Percentiles rank a stretch among this genome's conserved stretches.
Evolutionary conservation across 129 eudicot genomes (phyloP).

Genomic region (Centella asiatica): DNA sequence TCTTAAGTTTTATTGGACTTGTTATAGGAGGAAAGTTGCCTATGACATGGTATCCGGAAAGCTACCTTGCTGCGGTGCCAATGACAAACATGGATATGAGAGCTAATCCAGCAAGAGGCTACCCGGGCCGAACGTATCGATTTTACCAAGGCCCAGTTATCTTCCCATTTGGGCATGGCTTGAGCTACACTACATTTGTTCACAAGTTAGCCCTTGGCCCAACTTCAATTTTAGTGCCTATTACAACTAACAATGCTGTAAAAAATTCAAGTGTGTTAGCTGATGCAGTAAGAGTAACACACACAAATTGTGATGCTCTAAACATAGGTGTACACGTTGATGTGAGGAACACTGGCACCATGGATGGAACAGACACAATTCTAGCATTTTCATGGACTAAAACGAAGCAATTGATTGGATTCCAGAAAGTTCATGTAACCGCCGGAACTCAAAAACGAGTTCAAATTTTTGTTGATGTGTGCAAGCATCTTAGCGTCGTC

Average conservation of each 20-base stretch:
- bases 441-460: slow-evolving; percentile 56
- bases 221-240: slow-evolving; percentile 31
- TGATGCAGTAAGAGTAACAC: slow-evolving; percentile 50
- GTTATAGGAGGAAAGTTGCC: slow-evolving; percentile 73
- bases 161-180: slow-evolving; percentile 75
- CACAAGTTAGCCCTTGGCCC: slow-evolving; percentile 58
- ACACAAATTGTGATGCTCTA: slow-evolving; percentile 53
- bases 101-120: slow-evolving; percentile 70
- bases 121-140: slow-evolving; percentile 91
- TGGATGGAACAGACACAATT: slow-evolving; percentile 77
- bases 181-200: slow-evolving; percentile 64
- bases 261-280: slow-evolving; percentile 32
- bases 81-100: slow-evolving; percentile 86
- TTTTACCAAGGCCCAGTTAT: slow-evolving; percentile 86
- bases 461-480: slow-evolving; percentile 44
- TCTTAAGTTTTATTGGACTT: no score
- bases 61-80: slow-evolving; percentile 56
- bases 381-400: slow-evolving; percentile 57
- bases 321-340: slow-evolving; percentile 44
- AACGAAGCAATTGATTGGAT: slow-evolving; percentile 61
- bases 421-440: slow-evolving; percentile 66
- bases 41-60: slow-evolving; percentile 95
- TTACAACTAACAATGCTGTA: slow-evolving; percentile 27
- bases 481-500: slow-evolving; percentile 75
- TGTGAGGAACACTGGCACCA: slow-evolving; percentile 61